Evolutionary conservation across 2,329 filamentous ascomycete species (phyloP).

Genomic region (Clonostachys rosea): DNA sequence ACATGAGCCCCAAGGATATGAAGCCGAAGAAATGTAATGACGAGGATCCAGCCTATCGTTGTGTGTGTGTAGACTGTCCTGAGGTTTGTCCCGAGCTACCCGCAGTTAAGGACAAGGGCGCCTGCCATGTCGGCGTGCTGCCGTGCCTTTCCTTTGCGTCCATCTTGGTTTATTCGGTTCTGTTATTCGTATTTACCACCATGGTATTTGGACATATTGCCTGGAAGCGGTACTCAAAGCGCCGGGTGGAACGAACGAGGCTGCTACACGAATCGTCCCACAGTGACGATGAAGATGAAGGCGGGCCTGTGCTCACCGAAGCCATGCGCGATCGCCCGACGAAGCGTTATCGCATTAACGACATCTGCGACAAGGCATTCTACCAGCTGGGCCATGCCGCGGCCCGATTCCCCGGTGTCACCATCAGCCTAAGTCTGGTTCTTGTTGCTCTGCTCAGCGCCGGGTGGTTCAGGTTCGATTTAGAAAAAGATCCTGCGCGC

Average conservation of each 20-base stretch:
- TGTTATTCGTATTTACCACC: slow-evolving; percentile 63
- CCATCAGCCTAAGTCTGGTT: slow-evolving; percentile 71
- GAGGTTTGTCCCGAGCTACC: slow-evolving; percentile 80
- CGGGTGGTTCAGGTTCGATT: slow-evolving; percentile 83
- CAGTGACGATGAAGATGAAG: slow-evolving; percentile 93
- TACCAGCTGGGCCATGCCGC: slow-evolving; percentile 74
- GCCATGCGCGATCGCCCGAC: slow-evolving; percentile 76
- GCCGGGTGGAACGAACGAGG: slow-evolving; percentile 77
- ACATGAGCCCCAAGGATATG: slow-evolving; percentile 70
- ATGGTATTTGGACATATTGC: slow-evolving; percentile 70
- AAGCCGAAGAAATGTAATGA: slow-evolving; percentile 85
- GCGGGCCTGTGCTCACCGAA: slow-evolving; percentile 67
- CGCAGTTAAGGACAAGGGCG: slow-evolving; percentile 61
- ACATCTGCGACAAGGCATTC: slow-evolving; percentile 75
- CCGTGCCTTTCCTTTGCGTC: slow-evolving; percentile 93
- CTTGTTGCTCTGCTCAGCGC: slow-evolving; percentile 75
- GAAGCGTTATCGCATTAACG: slow-evolving; percentile 79
- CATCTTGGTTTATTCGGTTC: slow-evolving; percentile 76
- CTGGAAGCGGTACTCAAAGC: slow-evolving; percentile 67
- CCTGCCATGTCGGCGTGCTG: slow-evolving; percentile 81
- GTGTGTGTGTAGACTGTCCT: slow-evolving; percentile 90
- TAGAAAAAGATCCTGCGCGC: slow-evolving; percentile 85
- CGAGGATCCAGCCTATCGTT: slow-evolving; percentile 78
- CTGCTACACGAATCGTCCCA: slow-evolving; percentile 78
- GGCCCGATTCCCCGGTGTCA: slow-evolving; percentile 79